Base-by-base conservation (phyloP, 73 alveolate species). In the Paramecium bursaria region DNA sequence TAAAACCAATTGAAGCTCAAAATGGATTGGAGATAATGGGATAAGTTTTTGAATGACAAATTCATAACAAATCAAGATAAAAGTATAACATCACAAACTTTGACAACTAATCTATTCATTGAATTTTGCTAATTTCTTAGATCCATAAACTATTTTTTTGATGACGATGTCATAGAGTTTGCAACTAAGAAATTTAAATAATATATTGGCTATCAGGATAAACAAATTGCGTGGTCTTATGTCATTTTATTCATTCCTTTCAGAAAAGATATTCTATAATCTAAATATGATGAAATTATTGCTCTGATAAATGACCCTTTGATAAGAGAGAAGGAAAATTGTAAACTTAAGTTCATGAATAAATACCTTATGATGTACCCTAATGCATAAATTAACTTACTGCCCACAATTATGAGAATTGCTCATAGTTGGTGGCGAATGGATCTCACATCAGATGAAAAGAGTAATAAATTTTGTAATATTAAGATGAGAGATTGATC, bases 11-110 rank as follows among this genome's bases (percentile, higher is more conserved):
- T 67, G 33, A 2, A 22, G 17, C 44, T 67, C 19, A 67, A 67
- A 42, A 57, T 67, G 49, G 82, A 67, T 67, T 67, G 82, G 82
- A 67, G 39, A 42, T 42, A 67, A 39, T 67, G 82, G 82, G 60
- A 67, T 67, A 39, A 67, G 27, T 67, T 25, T 67, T 67, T 67
- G 6, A 6, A 35, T 9, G 82, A 67, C 27, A 67, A 42, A 47
- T 67, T 67, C 44, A 67, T 67, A 57, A 67, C 60, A 14, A 67
- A 67, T 42, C 22, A 31, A 42, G 82, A 67, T 67, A 67, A 67
- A 47, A 35, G 60, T 7, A 67, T 67, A n/a, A 67, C 60, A 31
- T 31, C 57, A 15, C 44, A 67, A 42, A 67, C 82, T 21, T 67
- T 67, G 27, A 67, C 50, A 11, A 67, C 82, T 67, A 35, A 67